Percentiles rank a stretch among this genome's conserved stretches.
Evolutionary conservation across 108 stramenopile species (phyloP).

Genomic region (Pseudonitzschia pungens): DNA sequence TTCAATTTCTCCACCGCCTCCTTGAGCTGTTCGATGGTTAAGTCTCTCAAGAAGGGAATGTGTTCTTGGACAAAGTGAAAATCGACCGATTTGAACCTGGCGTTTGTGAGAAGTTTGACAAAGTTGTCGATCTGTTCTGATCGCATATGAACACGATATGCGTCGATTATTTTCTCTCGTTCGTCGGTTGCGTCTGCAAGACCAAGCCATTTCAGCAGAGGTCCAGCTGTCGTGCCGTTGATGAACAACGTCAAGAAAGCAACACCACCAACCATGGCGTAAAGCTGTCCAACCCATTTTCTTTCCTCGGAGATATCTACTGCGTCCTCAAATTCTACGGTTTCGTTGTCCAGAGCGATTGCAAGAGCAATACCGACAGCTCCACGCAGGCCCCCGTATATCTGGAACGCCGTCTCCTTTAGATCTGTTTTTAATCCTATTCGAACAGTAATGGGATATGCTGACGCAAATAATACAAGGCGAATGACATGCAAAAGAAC

Average conservation of each 20-base stretch:
- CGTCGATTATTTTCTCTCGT: conserved; percentile 45
- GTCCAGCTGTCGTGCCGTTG: conserved; percentile 62
- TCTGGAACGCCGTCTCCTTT: conserved; percentile 62
- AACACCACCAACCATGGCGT: conserved; percentile 53
- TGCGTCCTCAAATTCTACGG: conserved; percentile 12
- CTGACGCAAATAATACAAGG: conserved; percentile 42
- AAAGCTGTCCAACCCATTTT: conserved; percentile 20
- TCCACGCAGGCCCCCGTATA: conserved; percentile 81
- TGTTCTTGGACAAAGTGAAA: conserved; percentile 58
- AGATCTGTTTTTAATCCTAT: conserved; percentile 59
- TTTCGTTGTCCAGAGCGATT: conserved; percentile 60
- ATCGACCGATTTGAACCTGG: conserved; percentile 49
- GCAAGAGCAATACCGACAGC: conserved; percentile 86
- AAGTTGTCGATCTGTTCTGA: conserved; percentile 33
- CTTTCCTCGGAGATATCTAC: conserved; percentile 9
- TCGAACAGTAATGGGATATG: conserved; percentile 65
- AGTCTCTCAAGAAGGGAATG: conserved; percentile 49
- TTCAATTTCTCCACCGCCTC: conserved; percentile 48
- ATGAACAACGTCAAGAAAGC: conserved; percentile 54
- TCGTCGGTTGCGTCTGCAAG: conserved; percentile 58
- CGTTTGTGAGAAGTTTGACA: conserved; percentile 46
- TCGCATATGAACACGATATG: conserved; percentile 24
- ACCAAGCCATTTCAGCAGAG: conserved; percentile 51
- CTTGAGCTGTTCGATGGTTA: conserved; percentile 48
- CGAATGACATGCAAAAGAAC: conserved; percentile 68